These are phyloP conservation scores for Globisporangium paddicum DNA, from an alignment of 352 stramenopile species.

Conservation along the genomic window DNA sequence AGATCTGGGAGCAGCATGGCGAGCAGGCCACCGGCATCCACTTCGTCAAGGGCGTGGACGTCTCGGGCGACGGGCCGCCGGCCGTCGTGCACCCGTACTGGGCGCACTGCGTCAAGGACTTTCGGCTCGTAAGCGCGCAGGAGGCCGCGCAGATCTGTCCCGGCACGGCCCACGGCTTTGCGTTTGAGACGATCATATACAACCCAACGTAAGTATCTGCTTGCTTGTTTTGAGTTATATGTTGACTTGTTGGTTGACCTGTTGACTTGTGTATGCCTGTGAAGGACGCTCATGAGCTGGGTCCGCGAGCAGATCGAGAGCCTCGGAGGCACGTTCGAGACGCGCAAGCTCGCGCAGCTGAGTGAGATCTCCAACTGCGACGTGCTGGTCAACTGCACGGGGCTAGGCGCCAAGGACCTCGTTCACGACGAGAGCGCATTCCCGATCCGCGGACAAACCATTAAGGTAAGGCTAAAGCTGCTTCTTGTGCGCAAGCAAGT, in stretches of 20 bases:
- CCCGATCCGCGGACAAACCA: slow-evolving; percentile 58
- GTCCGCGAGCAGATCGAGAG: slow-evolving; percentile 35
- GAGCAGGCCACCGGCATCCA: slow-evolving; percentile 45
- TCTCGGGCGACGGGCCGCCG: slow-evolving; percentile 29
- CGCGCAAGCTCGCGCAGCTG: slow-evolving; percentile 26
- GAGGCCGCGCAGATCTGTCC: slow-evolving; percentile 34
- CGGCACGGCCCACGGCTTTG: slow-evolving; percentile 39
- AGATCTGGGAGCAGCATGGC: slow-evolving; percentile 32
- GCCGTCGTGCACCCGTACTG: slow-evolving; percentile 53
- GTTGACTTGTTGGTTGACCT: not conserved
- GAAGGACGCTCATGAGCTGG: slow-evolving; percentile 48
- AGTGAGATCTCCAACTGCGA: slow-evolving; percentile 35
- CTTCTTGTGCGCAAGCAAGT: not conserved
- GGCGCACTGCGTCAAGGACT: slow-evolving; percentile 59
- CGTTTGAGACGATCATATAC: slow-evolving; percentile 64
- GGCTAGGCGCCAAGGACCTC: slow-evolving; percentile 41
- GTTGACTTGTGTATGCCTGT: not conserved
- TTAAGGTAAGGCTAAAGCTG: slow-evolving; percentile 31
- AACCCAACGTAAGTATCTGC: slow-evolving; percentile 34
- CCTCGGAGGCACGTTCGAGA: slow-evolving; percentile 49
- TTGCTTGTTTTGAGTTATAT: not conserved
- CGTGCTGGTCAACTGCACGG: slow-evolving; percentile 60
- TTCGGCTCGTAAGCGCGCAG: slow-evolving; percentile 33
- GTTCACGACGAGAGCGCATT: slow-evolving; percentile 34
- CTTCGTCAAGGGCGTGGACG: slow-evolving; percentile 41